Evolutionary conservation across 2,329 filamentous ascomycete genomes (phyloP).

Genomic region (Lasiodiplodia sp.): DNA sequence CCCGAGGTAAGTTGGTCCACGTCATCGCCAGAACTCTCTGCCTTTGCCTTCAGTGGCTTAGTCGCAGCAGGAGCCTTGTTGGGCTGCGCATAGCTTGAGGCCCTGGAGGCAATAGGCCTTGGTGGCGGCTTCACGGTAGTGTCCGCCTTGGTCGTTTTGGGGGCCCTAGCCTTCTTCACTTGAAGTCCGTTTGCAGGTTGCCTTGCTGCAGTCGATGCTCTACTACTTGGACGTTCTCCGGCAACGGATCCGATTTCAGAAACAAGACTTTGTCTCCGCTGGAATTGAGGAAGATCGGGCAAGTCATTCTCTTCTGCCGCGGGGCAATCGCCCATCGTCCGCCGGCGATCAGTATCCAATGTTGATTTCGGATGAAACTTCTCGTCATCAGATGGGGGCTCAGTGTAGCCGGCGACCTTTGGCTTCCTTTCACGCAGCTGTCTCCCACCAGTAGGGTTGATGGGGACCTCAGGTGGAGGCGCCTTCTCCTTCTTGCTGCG

Average conservation of each 20-base stretch:
- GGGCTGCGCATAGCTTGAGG: slow-evolving; percentile 4
- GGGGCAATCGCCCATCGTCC: slow-evolving; percentile 45
- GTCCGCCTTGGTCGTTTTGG: slow-evolving; percentile 35
- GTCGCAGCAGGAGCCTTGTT: not conserved
- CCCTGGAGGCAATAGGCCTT: slow-evolving; percentile 17
- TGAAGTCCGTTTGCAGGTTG: slow-evolving; percentile 48
- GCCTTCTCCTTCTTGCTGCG: slow-evolving; percentile 64
- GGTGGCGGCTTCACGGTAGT: slow-evolving; percentile 16
- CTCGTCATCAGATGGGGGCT: slow-evolving; percentile 55
- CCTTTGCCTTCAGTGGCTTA: not conserved
- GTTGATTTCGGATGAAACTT: slow-evolving; percentile 34
- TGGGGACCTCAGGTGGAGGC: slow-evolving; percentile 45
- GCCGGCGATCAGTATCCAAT: slow-evolving; percentile 42
- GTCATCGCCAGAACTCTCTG: slow-evolving; percentile 43
- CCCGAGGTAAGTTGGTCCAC: slow-evolving; percentile 61
- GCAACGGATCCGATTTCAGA: slow-evolving; percentile 52
- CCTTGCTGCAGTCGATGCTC: slow-evolving; percentile 39
- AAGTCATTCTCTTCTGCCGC: slow-evolving; percentile 9
- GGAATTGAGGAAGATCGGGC: not conserved
- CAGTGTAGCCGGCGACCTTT: slow-evolving; percentile 58
- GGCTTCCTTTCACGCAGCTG: slow-evolving; percentile 75
- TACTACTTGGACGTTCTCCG: slow-evolving; percentile 40
- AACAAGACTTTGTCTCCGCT: slow-evolving; percentile 53
- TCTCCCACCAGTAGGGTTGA: slow-evolving; percentile 54
- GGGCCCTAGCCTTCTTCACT: slow-evolving; percentile 67